Evolutionary conservation across 768 basidiomycete species (phyloP).

Genomic region (Tricholoma sp.): DNA sequence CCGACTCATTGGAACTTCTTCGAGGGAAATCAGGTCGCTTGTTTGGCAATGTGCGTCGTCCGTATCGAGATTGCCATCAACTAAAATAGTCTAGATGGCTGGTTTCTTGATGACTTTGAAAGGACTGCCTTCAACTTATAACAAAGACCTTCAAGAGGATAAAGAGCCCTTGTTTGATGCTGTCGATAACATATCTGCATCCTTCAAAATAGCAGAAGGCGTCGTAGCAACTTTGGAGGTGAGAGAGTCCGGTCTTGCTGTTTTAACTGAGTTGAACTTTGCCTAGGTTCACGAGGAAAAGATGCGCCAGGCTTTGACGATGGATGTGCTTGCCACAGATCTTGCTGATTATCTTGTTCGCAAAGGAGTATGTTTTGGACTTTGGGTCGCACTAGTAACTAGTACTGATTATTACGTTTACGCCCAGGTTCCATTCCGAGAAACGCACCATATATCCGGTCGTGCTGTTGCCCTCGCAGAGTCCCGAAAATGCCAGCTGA

Average conservation of each 20-base stretch:
- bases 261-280: not conserved
- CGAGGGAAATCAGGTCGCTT: conserved; percentile 94
- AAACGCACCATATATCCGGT: conserved; percentile 98
- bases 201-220: conserved; percentile 89
- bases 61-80: not conserved
- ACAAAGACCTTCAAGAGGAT: conserved; percentile 98
- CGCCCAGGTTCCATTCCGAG: conserved; percentile 89
- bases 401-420: not conserved
- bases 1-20: conserved; percentile 91
- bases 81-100: conserved; percentile 61
- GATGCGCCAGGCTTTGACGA: conserved; percentile 88
- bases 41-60: conserved; percentile 74
- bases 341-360: conserved; percentile 97
- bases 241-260: conserved; percentile 16
- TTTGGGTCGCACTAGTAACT: not conserved
- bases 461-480: conserved; percentile 95
- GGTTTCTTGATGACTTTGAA: conserved; percentile 98
- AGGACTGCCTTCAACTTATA: conserved; percentile 96
- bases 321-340: conserved; percentile 99
- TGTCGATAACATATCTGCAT: conserved; percentile 85
- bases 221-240: conserved; percentile 90
- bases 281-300: conserved; percentile 79
- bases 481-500: conserved; percentile 70
- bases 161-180: conserved; percentile 97
- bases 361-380: conserved; percentile 72